Conservation (phyloP, 1,139 yeast species). For the Kodamaea derodonti region DNA sequence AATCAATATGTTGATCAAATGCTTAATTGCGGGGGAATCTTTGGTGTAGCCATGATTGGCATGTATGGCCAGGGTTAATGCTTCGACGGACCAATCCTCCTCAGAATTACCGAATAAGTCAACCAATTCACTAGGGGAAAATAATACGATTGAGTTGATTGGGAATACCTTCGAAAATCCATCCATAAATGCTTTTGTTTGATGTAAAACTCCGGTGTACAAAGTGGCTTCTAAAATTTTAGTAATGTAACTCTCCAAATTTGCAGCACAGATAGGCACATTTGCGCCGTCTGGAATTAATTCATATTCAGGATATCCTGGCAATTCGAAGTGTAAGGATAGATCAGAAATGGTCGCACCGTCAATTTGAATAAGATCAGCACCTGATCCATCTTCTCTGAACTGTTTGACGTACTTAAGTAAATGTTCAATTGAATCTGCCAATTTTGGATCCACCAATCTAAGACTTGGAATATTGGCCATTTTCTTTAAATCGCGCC, state of each 20-base stretch:
- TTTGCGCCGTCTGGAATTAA: constrained; percentile 54
- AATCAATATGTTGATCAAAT: constrained; percentile 57
- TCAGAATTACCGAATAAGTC: constrained; percentile 62
- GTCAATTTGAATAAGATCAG: constrained; percentile 30
- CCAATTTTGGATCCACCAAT: constrained; percentile 58
- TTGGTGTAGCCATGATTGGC: constrained; percentile 90
- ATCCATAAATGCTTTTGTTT: constrained; percentile 64
- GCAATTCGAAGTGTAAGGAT: constrained; percentile 63
- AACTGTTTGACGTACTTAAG: constrained; percentile 37
- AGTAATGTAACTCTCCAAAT: constrained; percentile 56
- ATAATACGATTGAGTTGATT: constrained; percentile 62
- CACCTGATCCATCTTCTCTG: constrained; percentile 15
- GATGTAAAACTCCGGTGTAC: constrained; percentile 60
- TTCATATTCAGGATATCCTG: constrained; percentile 68
- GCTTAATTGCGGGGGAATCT: constrained; percentile 62
- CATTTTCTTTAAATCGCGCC: constrained; percentile 23
- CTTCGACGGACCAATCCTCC: constrained; percentile 82
- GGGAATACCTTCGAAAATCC: constrained; percentile 90
- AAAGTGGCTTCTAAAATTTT: constrained; percentile 60
- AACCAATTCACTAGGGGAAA: constrained; percentile 70
- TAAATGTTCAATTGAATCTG: constrained; percentile 56
- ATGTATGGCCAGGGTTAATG: constrained; percentile 57
- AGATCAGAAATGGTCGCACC: constrained; percentile 50
- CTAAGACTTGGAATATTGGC: constrained; percentile 41
- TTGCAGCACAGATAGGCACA: constrained; percentile 45